Evolutionary conservation across 2,329 filamentous ascomycete species (phyloP), one percentile per base, ranked within the genome.

Genomic region (Cercospora janseana): DNA sequence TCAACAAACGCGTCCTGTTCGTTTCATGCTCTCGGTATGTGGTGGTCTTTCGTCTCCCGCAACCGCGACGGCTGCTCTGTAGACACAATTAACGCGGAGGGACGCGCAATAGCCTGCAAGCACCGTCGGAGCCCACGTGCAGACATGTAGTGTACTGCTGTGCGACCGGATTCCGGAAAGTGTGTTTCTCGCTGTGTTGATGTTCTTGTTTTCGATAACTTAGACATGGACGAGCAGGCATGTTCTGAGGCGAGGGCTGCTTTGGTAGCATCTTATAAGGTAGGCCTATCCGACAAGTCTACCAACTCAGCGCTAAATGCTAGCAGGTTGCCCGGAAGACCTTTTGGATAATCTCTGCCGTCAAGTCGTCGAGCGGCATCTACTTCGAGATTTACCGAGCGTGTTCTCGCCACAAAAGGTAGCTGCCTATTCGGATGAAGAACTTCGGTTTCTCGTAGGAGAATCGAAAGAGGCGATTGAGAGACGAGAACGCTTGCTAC

Each of bases 21-120:
- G 46, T 48, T 18, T 20, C 46, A 23, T 48, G 34, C 46, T 48
- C 46, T 48, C 18, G 34, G 43, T 48, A 24, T 48, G 24, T 32
- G 24, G 46, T 48, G 35, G 46, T 32, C 46, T 48, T 48, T 48
- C 35, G 34, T 48, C 46, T 29, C 13, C 46, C 18, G 21, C 34
- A 13, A 46, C 27, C 27, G 43, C 27, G 27, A 46, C 27, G 29
- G 43, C 27, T 16, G 8, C 38, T 42, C 38, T 42, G 21, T 10
- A 9, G 38, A 23, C 16, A 16, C 9, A 42, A 42, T 38, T 16
- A n/a, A 42, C 16, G 16, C 38, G 38, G 16, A 42, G 38, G 38
- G 16, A 42, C 38, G 38, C 38, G 38, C 16, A 42, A 42, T 4
- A 9, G 16, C 38, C 38, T 42, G 21, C 16, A 42, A 23, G 21